Evolutionary conservation across 805 yeast species (phyloP), one percentile per base, ranked within the genome.

Genomic region (Yamadazyma kitorensis): DNA sequence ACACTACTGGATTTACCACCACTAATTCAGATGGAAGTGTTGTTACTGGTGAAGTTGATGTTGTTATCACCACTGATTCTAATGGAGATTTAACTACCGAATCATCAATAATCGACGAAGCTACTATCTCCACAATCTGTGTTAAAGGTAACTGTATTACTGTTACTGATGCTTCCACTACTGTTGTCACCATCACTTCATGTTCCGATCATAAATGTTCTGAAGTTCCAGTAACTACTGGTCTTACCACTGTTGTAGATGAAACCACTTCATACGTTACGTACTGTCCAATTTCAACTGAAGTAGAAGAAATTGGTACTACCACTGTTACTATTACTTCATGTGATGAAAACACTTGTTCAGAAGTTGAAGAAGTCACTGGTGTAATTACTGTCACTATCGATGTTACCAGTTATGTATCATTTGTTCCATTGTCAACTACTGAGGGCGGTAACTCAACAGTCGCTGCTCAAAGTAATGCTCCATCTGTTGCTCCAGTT

Each of bases 101-200:
- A 9, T 24, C 34, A 5, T 7, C 4, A 5, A 17, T 17, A 9
- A 23, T 30, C 14, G 27, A 22, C 24, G 33, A 15, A 12, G 5
- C 26, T 4, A 34, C 46, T n/a, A 20, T 37, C 14, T 29, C 24
- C 13, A 25, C 34, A 13, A 27, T n/a, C 16, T 36, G 40, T 32
- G 29, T 31, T 17, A 36, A 36, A 31, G 40, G 40, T 24, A 20
- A 19, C 17, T 36, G 36, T 29, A 29, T 32, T 13, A 23, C 41
- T 10, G 36, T 34, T 11, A 27, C 39, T 18, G 20, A 27, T 5
- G 21, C 31, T 20, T 28, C 42, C n/a, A 57, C 63, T 29, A 58
- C 64, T 20, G 56, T 58, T 27, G 43, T 59, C 23, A 60, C 66
- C 33, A 47, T 59, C 34, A 60, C 68, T 25, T 57, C 66, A 18